Evolutionary conservation across 1,284 basidiomycete species (phyloP).

Genomic region (Malassezia pachydermatis): DNA sequence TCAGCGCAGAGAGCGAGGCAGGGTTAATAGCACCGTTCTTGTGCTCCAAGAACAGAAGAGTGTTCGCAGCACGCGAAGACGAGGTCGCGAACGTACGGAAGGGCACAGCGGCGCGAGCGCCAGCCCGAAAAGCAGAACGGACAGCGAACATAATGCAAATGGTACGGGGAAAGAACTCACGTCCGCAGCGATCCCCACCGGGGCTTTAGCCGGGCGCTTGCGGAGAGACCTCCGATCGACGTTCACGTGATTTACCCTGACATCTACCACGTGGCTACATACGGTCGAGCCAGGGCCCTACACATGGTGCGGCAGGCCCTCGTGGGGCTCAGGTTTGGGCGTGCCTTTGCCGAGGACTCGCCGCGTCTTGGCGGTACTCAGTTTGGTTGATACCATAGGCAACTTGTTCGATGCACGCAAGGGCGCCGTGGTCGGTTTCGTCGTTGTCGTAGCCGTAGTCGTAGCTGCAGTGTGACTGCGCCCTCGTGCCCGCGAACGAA

Average conservation of each 20-base stretch:
- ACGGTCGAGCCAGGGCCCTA: too few species aligned
- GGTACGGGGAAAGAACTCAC: background rate
- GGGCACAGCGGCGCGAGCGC: constrained; percentile 14
- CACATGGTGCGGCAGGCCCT: too few species aligned
- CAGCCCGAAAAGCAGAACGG: constrained; percentile 15
- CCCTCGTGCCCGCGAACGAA: too few species aligned
- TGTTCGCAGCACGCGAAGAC: constrained; percentile 43
- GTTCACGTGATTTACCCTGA: constrained; percentile 4
- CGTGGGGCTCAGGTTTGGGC: too few species aligned
- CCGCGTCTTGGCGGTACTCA: too few species aligned
- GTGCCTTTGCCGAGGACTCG: background rate
- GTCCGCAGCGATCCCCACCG: too few species aligned
- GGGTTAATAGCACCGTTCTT: constrained; percentile 70
- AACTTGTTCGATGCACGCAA: too few species aligned
- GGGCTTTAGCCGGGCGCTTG: constrained; percentile 6
- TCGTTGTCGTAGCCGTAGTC: too few species aligned
- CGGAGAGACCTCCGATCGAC: constrained; percentile 11
- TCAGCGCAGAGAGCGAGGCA: constrained; percentile 75
- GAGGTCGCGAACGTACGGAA: constrained; percentile 34
- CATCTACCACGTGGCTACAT: constrained; percentile 9
- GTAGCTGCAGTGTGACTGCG: too few species aligned
- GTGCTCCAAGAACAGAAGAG: constrained; percentile 81
- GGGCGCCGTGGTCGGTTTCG: too few species aligned
- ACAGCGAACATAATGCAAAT: constrained; percentile 25
- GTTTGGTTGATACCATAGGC: too few species aligned